Percentiles rank a stretch among this genome's conserved stretches.
Evolutionary conservation across 2,329 filamentous ascomycete species (phyloP).

Genomic region (Sporothrix brasiliensis): DNA sequence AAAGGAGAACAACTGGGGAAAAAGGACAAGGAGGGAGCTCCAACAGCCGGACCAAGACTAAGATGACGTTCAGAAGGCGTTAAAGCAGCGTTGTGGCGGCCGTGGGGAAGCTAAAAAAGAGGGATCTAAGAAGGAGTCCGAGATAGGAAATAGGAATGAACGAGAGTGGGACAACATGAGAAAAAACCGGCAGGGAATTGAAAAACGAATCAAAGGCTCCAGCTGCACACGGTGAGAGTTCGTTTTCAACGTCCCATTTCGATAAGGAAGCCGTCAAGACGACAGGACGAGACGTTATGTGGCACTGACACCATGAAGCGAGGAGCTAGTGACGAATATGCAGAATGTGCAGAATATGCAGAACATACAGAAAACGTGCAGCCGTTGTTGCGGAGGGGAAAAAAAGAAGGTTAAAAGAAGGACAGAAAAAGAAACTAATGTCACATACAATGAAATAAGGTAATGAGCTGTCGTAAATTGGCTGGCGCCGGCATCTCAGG

Average conservation of each 20-base stretch:
- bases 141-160: conserved; percentile 29
- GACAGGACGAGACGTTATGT: conserved; percentile 1
- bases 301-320: not conserved
- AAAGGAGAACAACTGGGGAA: conserved; percentile 2
- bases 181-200: not conserved
- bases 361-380: conserved; percentile 21
- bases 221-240: too few species aligned
- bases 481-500: conserved; percentile 15
- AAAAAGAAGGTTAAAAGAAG: not conserved
- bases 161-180: not conserved
- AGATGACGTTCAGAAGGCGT: conserved; percentile 3
- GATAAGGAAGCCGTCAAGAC: not conserved
- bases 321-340: not conserved
- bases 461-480: not conserved
- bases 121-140: conserved; percentile 25
- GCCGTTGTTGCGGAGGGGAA: not conserved
- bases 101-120: conserved; percentile 24
- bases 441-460: not conserved
- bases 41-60: conserved; percentile 18
- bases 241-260: too few species aligned
- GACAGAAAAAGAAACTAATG: not conserved
- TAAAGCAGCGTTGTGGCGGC: not conserved
- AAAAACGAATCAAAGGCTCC: not conserved
- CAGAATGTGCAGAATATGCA: not conserved
- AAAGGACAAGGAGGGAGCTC: conserved; percentile 1